A percentile compares a stretch with the other conserved stretches of the same genome.
phyloP scores from a whole-genome alignment of 139 green algal species.

The Chlamydomonas incerta region DNA sequence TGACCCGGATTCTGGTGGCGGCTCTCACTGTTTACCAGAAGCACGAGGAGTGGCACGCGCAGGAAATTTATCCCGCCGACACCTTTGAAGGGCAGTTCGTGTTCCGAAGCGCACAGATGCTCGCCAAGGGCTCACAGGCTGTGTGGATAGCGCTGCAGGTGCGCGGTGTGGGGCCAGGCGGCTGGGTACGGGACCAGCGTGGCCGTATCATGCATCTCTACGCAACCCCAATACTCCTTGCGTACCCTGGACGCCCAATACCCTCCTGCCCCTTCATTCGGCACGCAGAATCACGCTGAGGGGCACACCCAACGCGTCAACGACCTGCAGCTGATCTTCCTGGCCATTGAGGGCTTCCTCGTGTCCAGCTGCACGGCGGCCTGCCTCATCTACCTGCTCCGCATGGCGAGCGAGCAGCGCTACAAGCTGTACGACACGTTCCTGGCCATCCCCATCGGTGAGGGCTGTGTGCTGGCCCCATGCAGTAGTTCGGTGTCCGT shows the following conservation, averaged over 20 bases:
- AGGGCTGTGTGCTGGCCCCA: too few species aligned
- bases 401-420: background rate
- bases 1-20: background rate
- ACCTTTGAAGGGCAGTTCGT: background rate
- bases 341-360: slow-evolving; percentile 7
- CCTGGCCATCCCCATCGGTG: slow-evolving; percentile 23
- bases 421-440: slow-evolving; percentile 39
- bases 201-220: too few species aligned
- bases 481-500: too few species aligned
- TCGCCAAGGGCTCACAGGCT: background rate
- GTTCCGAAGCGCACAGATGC: background rate
- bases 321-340: slow-evolving; percentile 22
- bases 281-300: background rate
- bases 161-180: too few species aligned
- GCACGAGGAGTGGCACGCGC: background rate
- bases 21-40: background rate
- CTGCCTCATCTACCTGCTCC: slow-evolving; percentile 15
- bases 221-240: too few species aligned
- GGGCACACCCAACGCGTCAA: background rate
- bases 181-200: too few species aligned
- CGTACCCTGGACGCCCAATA: too few species aligned
- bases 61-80: background rate
- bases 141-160: background rate
- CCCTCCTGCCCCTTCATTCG: background rate
- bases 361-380: background rate